Conservation (phyloP, 352 stramenopile genomes). For the Globisporangium emineosum region DNA sequence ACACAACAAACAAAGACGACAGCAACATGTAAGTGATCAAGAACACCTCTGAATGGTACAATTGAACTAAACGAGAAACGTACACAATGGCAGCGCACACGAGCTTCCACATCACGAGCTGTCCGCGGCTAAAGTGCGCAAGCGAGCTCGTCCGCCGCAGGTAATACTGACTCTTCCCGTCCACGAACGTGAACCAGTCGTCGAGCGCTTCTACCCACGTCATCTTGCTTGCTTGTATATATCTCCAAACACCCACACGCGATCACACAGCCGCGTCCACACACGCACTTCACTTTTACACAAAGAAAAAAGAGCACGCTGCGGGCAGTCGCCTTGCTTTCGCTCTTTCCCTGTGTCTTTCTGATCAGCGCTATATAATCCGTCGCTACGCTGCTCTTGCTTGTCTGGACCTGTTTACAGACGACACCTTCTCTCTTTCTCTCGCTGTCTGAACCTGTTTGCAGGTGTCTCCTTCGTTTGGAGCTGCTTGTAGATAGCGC, state of each 20-base stretch:
- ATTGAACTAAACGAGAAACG: slow-evolving; percentile 7
- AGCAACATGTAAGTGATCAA: not conserved
- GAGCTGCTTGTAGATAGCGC: not conserved
- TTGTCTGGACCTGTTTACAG: not conserved
- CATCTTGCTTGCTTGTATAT: slow-evolving; percentile 6
- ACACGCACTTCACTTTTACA: no score
- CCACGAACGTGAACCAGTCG: slow-evolving; percentile 65
- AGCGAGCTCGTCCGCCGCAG: slow-evolving; percentile 38
- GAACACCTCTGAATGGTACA: not conserved
- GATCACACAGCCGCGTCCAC: no score
- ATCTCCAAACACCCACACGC: not conserved
- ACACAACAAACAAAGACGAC: not conserved
- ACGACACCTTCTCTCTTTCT: not conserved
- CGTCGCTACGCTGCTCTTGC: not conserved
- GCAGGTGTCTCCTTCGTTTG: not conserved
- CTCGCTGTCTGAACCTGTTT: not conserved
- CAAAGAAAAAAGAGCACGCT: no score
- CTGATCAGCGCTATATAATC: not conserved
- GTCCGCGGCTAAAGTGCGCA: slow-evolving; percentile 42
- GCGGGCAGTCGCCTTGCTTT: not conserved
- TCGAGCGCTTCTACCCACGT: slow-evolving; percentile 39
- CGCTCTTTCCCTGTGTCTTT: not conserved
- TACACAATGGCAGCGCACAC: slow-evolving; percentile 51
- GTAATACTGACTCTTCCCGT: slow-evolving; percentile 61
- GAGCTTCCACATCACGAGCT: slow-evolving; percentile 64